Conservation (phyloP, 2,329 filamentous ascomycete species). For the Xylaria sp. region DNA sequence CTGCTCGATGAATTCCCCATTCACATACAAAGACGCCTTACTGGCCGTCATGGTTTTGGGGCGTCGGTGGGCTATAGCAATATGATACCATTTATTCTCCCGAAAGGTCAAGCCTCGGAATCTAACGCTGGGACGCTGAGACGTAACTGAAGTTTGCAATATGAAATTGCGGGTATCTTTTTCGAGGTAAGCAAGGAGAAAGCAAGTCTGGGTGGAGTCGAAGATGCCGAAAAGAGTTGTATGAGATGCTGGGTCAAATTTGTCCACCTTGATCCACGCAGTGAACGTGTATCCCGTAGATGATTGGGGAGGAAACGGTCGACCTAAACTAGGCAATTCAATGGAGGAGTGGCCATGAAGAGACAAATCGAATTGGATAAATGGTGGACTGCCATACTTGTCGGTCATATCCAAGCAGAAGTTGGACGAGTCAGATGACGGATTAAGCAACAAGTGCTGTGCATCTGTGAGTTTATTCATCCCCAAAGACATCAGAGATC, state of each 20-base stretch:
- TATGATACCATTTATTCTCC: constrained; percentile 88
- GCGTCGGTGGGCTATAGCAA: constrained; percentile 85
- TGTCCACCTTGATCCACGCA: constrained; percentile 88
- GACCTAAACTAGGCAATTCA: constrained; percentile 86
- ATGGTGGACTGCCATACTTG: constrained; percentile 79
- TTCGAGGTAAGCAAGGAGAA: constrained; percentile 92
- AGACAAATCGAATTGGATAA: constrained; percentile 94
- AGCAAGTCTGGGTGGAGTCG: constrained; percentile 91
- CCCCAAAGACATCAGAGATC: constrained; percentile 76
- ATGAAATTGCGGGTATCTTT: constrained; percentile 95
- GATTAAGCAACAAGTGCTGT: constrained; percentile 72
- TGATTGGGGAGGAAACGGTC: constrained; percentile 82
- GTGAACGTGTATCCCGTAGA: constrained; percentile 89
- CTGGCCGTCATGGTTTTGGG: constrained; percentile 79
- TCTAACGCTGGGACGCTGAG: constrained; percentile 85
- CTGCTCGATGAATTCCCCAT: constrained; percentile 94
- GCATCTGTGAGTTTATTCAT: constrained; percentile 85
- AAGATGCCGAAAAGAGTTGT: constrained; percentile 97
- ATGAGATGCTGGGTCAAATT: constrained; percentile 84
- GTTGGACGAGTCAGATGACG: constrained; percentile 66
- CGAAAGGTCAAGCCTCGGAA: constrained; percentile 87
- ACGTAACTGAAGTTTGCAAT: constrained; percentile 91
- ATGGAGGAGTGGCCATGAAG: constrained; percentile 88
- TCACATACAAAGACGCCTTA: constrained; percentile 87
- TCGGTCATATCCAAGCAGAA: constrained; percentile 80